A percentile compares a stretch with the other conserved stretches of the same genome.
Evolutionary conservation across 768 basidiomycete species (phyloP).

Genomic region (Mycena rebaudengoi): DNA sequence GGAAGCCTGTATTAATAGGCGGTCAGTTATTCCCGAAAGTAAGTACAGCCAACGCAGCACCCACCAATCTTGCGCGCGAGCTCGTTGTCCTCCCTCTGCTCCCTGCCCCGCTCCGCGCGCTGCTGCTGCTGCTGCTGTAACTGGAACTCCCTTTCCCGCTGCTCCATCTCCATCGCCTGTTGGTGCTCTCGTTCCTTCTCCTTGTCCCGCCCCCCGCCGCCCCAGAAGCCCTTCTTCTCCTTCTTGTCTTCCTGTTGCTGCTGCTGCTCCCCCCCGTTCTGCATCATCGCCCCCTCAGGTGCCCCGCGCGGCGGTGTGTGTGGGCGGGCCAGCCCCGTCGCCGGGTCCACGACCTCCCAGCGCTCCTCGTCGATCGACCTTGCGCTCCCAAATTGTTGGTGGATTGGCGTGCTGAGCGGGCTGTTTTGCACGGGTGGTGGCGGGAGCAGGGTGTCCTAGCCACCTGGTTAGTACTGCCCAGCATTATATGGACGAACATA

Average conservation of each 20-base stretch:
- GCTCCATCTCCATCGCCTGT: slow-evolving; percentile 38
- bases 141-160: too few species aligned
- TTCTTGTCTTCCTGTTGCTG: slow-evolving; percentile 38
- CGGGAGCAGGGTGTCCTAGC: too few species aligned
- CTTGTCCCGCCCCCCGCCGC: slow-evolving; percentile 46
- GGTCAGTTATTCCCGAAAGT: too few species aligned
- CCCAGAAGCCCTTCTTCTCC: slow-evolving; percentile 64
- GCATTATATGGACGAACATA: too few species aligned
- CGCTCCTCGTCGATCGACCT: slow-evolving; percentile 50
- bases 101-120: slow-evolving; percentile 32
- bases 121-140: slow-evolving; percentile 37
- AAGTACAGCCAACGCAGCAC: slow-evolving; percentile 13
- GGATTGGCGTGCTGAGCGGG: slow-evolving; percentile 42
- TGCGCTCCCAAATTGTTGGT: slow-evolving; percentile 45
- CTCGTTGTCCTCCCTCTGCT: slow-evolving; percentile 56
- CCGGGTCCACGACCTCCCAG: slow-evolving; percentile 53
- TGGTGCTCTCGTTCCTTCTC: slow-evolving; percentile 46
- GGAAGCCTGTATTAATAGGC: slow-evolving; percentile 57
- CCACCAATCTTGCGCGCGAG: slow-evolving; percentile 78
- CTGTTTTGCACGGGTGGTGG: slow-evolving; percentile 6
- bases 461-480: too few species aligned
- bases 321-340: slow-evolving; percentile 47
- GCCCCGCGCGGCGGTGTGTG: slow-evolving; percentile 53
- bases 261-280: slow-evolving; percentile 46
- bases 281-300: slow-evolving; percentile 27